Evolutionary conservation across 495 filamentous ascomycete species (phyloP), one percentile per base, ranked within the genome.

Genomic region (Daldinia bambusicola): DNA sequence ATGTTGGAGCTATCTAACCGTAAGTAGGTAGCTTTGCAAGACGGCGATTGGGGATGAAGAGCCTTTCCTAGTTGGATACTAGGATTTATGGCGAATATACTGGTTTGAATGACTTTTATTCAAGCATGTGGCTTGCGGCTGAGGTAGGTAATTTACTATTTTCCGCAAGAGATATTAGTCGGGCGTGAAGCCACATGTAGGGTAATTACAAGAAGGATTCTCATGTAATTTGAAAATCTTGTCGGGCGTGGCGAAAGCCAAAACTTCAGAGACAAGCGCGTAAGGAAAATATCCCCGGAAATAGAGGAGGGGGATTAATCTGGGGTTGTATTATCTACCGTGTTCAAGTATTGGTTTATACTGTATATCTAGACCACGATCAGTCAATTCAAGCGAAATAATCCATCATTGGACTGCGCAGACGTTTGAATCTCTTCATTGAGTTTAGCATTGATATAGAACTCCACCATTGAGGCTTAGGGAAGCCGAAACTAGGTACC

Each of bases 311-410:
- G 1, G 26, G 1, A 26, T 1, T 3, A 51, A 66, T 57, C 48
- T 16, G 2, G 36, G 6, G 31, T 10, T 32, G 31, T 48, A 18
- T 2, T 20, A 0, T 26, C 1, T 48, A 48, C 58, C 38, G 50
- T 62, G 18, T 50, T 8, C 14, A 41, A 2, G 20, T 8, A n/a
- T 7, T 1, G 32, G 12, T 0, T 14, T 14, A 59, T 41, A 64
- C 55, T 59, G 60, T 59, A 59, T 32, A 55, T 20, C 56, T 65
- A 70, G 16, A 20, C 67, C 16, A 51, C 41, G 22, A 61, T n/a
- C 2, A 61, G 67, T 36, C 51, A 70, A 50, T 59, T 4, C 50
- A 70, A 66, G 67, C 67, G 67, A 70, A 38, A 51, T 57, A 26
- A 18, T 2, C 13, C 6, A 57, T 22, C 8, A 70, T 70, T 70